Base-by-base conservation (phyloP, 495 filamentous ascomycete species). In the Penicillium canariense region DNA sequence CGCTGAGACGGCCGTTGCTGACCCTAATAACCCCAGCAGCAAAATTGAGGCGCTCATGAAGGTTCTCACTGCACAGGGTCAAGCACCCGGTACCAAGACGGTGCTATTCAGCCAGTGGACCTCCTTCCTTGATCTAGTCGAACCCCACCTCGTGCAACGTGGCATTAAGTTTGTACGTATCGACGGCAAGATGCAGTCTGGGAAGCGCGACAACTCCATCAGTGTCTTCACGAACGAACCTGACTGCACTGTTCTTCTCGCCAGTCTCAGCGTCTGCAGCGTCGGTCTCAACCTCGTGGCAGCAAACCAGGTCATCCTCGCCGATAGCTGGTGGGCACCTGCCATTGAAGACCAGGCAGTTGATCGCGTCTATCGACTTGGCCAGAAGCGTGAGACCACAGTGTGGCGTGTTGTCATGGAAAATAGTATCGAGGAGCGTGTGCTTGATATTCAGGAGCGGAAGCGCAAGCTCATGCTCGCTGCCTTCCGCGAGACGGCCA, bases 31-130 rank as follows among this genome's bases (percentile, higher is more conserved):
- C 14, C 82, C 84, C 48, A 90, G 87, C 65, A 90, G 87, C 61
- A 97, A 97, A 69, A 88, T 93, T 42, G 87, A 93, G 59, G 86
- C 88, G 5, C 75, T 96, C 0, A 74, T 95, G 61, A 83, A 85
- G 51, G 91, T 97, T 53, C 72, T 96, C 6, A 84, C 81, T 11
- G 89, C 88, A 1, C 84, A 84, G 36, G 79, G 85, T 9, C 82
- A 82, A 56, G 84, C 87, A 15, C 72, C 83, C 0, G 77, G 74
- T 7, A 90, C 83, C 35, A 97, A 97, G 66, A 88, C 90, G 3
- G 84, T 97, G 48, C 81, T 96, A 30, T 97, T 97, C 75, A 90
- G 86, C 10, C 91, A 96, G 65, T 97, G 92, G 92, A 96, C 92
- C 0, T 86, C 83, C 4, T 96, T 96, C 75, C 78, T 97, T 2